These are phyloP conservation scores for Zalaria obscura DNA, from an alignment of 2,329 filamentous ascomycete species.

Conservation along the genomic window DNA sequence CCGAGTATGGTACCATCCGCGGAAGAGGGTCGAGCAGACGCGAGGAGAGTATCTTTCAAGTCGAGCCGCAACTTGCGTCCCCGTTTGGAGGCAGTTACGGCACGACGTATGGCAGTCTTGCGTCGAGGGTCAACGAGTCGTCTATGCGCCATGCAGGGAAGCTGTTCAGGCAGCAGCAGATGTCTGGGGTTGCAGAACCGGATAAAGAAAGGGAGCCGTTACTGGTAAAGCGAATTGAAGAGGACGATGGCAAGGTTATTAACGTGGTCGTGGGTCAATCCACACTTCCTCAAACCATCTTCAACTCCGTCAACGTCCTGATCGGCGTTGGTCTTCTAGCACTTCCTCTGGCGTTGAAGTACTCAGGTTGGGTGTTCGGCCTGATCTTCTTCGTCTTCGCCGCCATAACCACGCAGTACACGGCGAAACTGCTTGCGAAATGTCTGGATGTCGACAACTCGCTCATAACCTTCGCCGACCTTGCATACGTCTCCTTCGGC, in stretches of 20 bases:
- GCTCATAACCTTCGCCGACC: constrained; percentile 85
- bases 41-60: constrained; percentile 31
- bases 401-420: constrained; percentile 68
- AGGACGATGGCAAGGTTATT: constrained; percentile 69
- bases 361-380: constrained; percentile 79
- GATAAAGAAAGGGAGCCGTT: constrained; percentile 50
- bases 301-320: constrained; percentile 90
- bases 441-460: constrained; percentile 77
- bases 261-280: constrained; percentile 81
- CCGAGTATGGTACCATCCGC: constrained; percentile 6
- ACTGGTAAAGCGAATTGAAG: constrained; percentile 77
- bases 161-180: constrained; percentile 33
- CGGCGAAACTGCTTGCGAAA: constrained; percentile 68
- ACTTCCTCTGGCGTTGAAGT: constrained; percentile 73
- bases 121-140: constrained; percentile 41
- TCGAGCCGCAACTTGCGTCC: constrained; percentile 45
- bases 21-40: constrained; percentile 11
- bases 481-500: constrained; percentile 85
- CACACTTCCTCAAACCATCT: constrained; percentile 88
- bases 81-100: constrained; percentile 61
- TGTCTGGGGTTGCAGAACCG: constrained; percentile 25
- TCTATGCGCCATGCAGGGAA: constrained; percentile 42
- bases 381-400: constrained; percentile 59
- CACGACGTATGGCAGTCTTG: constrained; percentile 45
- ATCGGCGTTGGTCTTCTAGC: constrained; percentile 84